Evolutionary conservation across 305 asterid genomes (phyloP), one percentile per base, ranked within the genome.

Genomic region (Fraxinus platypoda): DNA sequence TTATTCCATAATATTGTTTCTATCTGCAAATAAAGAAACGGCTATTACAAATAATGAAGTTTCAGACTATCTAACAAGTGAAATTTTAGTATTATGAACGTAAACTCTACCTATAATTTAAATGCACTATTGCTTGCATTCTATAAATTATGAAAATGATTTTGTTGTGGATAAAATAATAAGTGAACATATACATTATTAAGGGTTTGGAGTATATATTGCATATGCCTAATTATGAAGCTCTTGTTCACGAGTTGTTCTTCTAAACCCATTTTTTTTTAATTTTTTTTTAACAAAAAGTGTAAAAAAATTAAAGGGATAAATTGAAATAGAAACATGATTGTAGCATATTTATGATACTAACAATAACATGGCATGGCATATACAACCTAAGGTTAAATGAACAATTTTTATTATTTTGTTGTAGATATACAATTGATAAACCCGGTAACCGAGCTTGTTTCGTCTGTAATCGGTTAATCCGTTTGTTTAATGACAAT

Each of bases 121-220:
- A 49, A 49, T 49, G 59, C 59, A 49, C 1, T 52, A 52, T 52
- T 52, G 62, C 23, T 52, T 17, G 62, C 23, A 52, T 4, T 17
- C 6, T 15, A 52, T 52, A 15, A 17, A 17, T 52, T 52, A 46
- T 9, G 41, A 35, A 31, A 31, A 31, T 31, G 2, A 31, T 3
- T 3, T 35, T 35, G 41, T 5, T 38, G 49, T 35, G 13, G 15
- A 83, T 90, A 94, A 74, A 97, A 95, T 75, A 97, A 93, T 86
- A 95, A 92, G 81, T 95, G 98, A 98, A 94, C 88, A 84, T 19
- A 33, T 46, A 52, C 57, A 72, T 71, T 49, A 52, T 78, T 11
- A 41, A 41, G 57, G 57, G 57, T 41, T 41, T 9, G 49, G 49
- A 41, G 49, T 41, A 11, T 7, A 41, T 41, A 41, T 1, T 43